A percentile compares a stretch with the other conserved stretches of the same genome.
phyloP scores from a whole-genome alignment of 345 rosid genomes.

The Raphanus raphanistrum region DNA sequence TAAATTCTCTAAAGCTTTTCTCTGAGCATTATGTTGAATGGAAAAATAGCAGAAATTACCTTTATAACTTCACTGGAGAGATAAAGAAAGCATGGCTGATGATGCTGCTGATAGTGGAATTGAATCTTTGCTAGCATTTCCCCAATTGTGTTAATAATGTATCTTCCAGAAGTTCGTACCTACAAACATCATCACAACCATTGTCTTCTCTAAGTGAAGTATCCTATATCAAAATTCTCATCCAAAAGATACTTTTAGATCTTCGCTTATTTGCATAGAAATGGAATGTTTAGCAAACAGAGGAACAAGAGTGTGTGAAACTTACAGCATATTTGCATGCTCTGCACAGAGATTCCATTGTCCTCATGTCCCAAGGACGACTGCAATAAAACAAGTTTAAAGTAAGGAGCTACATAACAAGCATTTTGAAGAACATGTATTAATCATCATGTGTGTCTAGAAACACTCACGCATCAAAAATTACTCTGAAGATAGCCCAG shows the following conservation, averaged over 20 bases:
- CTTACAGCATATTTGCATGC: slow-evolving; percentile 99
- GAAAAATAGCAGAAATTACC: slow-evolving; percentile 42
- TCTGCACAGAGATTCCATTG: slow-evolving; percentile 99
- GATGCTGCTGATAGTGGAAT: slow-evolving; percentile 82
- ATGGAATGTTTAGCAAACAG: slow-evolving; percentile 12
- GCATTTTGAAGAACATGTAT: slow-evolving; percentile 12
- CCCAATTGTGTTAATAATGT: slow-evolving; percentile 89
- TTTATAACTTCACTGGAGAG: slow-evolving; percentile 98
- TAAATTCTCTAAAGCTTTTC: slow-evolving; percentile 26
- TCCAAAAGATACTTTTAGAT: background rate
- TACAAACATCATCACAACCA: slow-evolving; percentile 37
- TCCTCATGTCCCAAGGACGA: slow-evolving; percentile 99
- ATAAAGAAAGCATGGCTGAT: slow-evolving; percentile 98
- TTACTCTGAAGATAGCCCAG: slow-evolving; percentile 86
- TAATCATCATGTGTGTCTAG: slow-evolving; percentile 7
- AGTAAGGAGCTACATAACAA: slow-evolving; percentile 19
- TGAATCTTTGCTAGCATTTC: slow-evolving; percentile 94
- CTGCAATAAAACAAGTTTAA: slow-evolving; percentile 48
- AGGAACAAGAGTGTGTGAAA: slow-evolving; percentile 15
- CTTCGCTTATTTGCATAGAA: slow-evolving; percentile 9
- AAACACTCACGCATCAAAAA: slow-evolving; percentile 80
- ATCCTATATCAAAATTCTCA: slow-evolving; percentile 7
- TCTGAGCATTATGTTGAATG: background rate
- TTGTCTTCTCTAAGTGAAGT: background rate
- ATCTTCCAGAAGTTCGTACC: slow-evolving; percentile 97